phyloP scores from a whole-genome alignment of 306 rosid genomes.

The Pueraria montana region DNA sequence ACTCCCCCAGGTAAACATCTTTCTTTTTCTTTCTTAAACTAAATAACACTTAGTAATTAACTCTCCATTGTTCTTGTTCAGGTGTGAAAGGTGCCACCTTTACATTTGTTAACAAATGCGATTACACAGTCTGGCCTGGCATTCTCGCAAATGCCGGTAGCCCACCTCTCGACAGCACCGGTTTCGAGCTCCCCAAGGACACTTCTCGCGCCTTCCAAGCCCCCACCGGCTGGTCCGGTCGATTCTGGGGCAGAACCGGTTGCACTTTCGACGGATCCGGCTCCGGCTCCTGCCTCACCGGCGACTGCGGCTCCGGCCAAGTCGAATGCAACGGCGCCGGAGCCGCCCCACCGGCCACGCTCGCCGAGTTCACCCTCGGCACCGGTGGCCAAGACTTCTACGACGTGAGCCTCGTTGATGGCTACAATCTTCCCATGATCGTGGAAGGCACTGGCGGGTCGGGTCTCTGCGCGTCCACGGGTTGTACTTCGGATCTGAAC shows the following conservation, averaged over 20 bases:
- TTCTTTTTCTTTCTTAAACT: neutral
- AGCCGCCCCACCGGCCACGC: conserved; percentile 87
- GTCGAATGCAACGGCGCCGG: conserved; percentile 94
- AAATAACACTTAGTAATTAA: neutral
- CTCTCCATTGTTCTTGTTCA: neutral
- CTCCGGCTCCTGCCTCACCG: conserved; percentile 82
- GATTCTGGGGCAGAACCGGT: conserved; percentile 92
- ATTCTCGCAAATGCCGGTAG: conserved; percentile 89
- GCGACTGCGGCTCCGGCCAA: conserved; percentile 87
- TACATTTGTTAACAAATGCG: conserved; percentile 83
- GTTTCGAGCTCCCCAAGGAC: conserved; percentile 85
- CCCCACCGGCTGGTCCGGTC: conserved; percentile 98
- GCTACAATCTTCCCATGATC: conserved; percentile 83
- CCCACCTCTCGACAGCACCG: conserved; percentile 76
- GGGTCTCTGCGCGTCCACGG: conserved; percentile 81
- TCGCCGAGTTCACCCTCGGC: conserved; percentile 95
- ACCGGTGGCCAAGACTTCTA: conserved; percentile 89
- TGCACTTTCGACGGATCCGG: conserved; percentile 85
- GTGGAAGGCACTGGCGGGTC: conserved; percentile 90
- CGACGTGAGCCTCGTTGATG: conserved; percentile 98
- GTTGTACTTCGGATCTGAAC: conserved; percentile 88
- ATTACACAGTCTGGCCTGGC: conserved; percentile 93
- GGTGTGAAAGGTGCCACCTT: conserved; percentile 73
- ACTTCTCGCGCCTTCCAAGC: conserved; percentile 79
- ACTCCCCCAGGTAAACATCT: conserved; percentile 55